Evolutionary conservation across 257 asterid genomes (phyloP).

Genomic region (Fraxinus cuspidata): DNA sequence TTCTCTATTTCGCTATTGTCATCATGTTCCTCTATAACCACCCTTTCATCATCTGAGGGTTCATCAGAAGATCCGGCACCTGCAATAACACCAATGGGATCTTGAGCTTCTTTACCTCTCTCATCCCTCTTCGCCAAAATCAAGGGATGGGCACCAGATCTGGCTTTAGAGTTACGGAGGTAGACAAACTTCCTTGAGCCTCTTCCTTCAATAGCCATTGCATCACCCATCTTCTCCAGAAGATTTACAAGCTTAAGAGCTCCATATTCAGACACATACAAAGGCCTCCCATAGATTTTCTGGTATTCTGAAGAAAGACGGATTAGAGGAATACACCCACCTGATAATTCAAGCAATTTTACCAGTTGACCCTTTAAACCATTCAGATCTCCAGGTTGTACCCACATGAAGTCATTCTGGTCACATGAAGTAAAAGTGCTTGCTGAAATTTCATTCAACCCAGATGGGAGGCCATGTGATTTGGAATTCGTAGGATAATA

Average conservation of each 20-base stretch:
- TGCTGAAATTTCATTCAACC: slow-evolving; percentile 43
- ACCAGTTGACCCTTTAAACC: slow-evolving; percentile 82
- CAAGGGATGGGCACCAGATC: slow-evolving; percentile 33
- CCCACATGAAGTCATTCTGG: slow-evolving; percentile 59
- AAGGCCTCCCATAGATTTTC: slow-evolving; percentile 74
- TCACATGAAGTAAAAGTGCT: slow-evolving; percentile 32
- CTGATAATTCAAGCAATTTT: slow-evolving; percentile 65
- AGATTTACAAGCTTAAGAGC: slow-evolving; percentile 67
- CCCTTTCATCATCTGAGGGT: slow-evolving; percentile 63
- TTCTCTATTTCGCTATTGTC: slow-evolving; percentile 24
- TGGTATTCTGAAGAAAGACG: slow-evolving; percentile 76
- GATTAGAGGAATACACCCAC: slow-evolving; percentile 66
- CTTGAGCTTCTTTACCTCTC: slow-evolving; percentile 53
- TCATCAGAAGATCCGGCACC: slow-evolving; percentile 67
- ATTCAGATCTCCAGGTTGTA: slow-evolving; percentile 81
- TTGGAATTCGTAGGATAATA: slow-evolving; percentile 39
- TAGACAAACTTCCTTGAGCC: slow-evolving; percentile 58
- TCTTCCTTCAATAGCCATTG: slow-evolving; percentile 56
- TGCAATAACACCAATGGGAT: slow-evolving; percentile 28
- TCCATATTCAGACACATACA: slow-evolving; percentile 74
- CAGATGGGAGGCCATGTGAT: slow-evolving; percentile 45
- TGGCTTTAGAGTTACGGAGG: slow-evolving; percentile 46
- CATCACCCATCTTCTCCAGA: slow-evolving; percentile 70
- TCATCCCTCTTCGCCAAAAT: slow-evolving; percentile 48
- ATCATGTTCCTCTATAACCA: slow-evolving; percentile 34